Evolutionary conservation across 2,329 filamentous ascomycete genomes (phyloP).

Genomic region (Trichoderma sp.): DNA sequence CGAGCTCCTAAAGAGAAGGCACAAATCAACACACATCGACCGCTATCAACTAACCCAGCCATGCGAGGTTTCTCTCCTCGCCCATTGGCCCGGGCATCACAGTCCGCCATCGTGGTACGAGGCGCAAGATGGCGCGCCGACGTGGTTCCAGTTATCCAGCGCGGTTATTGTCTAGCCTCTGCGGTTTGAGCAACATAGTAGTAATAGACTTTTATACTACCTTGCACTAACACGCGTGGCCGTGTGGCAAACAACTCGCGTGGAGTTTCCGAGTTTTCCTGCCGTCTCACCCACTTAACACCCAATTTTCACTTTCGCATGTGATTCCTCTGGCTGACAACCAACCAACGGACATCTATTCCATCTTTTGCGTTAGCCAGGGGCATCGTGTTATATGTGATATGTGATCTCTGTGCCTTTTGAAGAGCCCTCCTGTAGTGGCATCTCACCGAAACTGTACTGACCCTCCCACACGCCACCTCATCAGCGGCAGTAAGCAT

Average conservation of each 20-base stretch:
- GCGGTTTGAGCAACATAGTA: background rate
- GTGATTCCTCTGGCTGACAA: background rate
- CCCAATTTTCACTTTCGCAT: background rate
- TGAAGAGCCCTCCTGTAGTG: background rate
- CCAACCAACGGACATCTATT: background rate
- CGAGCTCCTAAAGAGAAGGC: background rate
- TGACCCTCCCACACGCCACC: background rate
- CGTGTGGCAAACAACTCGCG: background rate
- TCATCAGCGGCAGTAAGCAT: slow-evolving; percentile 15
- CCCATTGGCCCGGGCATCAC: slow-evolving; percentile 3
- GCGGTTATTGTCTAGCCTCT: background rate
- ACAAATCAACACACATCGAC: background rate
- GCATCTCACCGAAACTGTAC: background rate
- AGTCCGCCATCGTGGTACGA: background rate
- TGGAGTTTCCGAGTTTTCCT: background rate
- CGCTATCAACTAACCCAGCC: background rate
- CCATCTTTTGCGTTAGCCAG: slow-evolving; percentile 7
- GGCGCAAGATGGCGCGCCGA: slow-evolving; percentile 1
- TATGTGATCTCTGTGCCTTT: background rate
- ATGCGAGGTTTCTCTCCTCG: background rate
- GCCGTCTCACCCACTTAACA: background rate
- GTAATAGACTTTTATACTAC: background rate
- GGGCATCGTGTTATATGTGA: background rate
- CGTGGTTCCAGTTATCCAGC: background rate
- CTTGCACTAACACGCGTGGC: background rate